Base-by-base conservation (phyloP, 2,329 filamentous ascomycete species). In the Atkinsonella texensis region DNA sequence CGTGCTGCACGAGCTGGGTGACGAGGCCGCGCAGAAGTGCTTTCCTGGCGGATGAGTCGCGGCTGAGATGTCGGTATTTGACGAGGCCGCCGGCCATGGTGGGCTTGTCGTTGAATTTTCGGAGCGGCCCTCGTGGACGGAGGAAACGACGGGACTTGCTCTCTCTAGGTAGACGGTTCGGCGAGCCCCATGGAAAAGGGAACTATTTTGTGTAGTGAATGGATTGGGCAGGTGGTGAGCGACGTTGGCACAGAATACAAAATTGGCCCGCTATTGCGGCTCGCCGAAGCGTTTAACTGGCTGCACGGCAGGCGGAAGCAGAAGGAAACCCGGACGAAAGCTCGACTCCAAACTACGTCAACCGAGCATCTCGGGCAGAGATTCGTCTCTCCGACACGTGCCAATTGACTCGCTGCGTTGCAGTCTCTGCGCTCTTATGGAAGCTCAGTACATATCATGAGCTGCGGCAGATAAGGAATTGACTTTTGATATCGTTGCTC, bases 21-120 rank as follows among this genome's bases (percentile, higher is more conserved):
- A 97, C 90, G 55, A 98, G 77, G 71, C 97, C 96, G 64, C 93
- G 89, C 59, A 98, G 83, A 60, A 98, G 81, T 50, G 93, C 91
- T 73, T 91, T 82, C 66, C 93, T 82, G 68, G 96, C 93, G 51
- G 91, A 76, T 49, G 89, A 95, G 59, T 81, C 78, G 60, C 93
- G 89, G 70, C 83, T 84, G 55, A 98, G 76, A 70, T 94, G 87
- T 60, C 93, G 85, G 73, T 91, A 95, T 74, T 89, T 94, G 68
- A 88, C 79, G 58, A 81, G 76, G 59, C 87, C 89, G 63, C 89
- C 89, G 58, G 89, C 89, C 90, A 96, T 95, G 59, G 54, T 65
- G 59, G 55, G 52, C 51, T 53, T 33, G 41, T 13, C n/a, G 18
- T 53, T 42, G 31, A 17, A 12, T 11, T 1, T 46, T 48, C n/a